A percentile compares a stretch with the other conserved stretches of the same genome.
phyloP scores from a whole-genome alignment of 176 grass and related monocot species.

The sorghum (Sorghum bicolor) region DNA sequence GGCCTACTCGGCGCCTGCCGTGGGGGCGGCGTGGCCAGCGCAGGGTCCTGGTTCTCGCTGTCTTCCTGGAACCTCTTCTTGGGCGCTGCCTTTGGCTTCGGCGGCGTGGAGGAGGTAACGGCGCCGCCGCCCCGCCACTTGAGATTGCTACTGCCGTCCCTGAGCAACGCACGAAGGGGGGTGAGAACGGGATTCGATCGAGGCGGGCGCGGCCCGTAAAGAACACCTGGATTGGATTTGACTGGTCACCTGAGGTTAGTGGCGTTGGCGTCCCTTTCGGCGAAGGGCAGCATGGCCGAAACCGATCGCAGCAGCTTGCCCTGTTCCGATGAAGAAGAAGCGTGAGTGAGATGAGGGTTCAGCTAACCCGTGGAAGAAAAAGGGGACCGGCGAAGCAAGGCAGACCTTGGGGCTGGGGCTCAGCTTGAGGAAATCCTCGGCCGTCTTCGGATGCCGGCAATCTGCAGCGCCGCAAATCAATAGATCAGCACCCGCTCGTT shows the following conservation, averaged over 20 bases:
- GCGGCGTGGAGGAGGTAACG: constrained; percentile 28
- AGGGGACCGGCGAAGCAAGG: not conserved
- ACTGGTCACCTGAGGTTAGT: constrained; percentile 45
- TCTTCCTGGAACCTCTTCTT: constrained; percentile 63
- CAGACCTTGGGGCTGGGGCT: constrained; percentile 70
- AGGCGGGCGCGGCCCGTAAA: not conserved
- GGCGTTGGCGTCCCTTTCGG: constrained; percentile 47
- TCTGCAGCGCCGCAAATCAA: constrained; percentile 39
- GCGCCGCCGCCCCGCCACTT: constrained; percentile 58
- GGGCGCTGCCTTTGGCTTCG: constrained; percentile 40
- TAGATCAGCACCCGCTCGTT: not conserved
- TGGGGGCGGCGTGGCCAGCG: constrained; percentile 45
- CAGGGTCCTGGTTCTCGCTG: constrained; percentile 83
- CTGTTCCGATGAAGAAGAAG: constrained; percentile 36
- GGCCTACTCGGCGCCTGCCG: constrained; percentile 25
- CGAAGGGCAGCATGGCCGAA: constrained; percentile 73
- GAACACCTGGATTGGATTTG: not conserved
- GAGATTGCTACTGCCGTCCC: constrained; percentile 52
- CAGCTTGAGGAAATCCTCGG: constrained; percentile 68
- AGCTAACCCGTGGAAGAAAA: not conserved
- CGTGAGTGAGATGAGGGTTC: constrained; percentile 8
- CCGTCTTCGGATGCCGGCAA: constrained; percentile 76
- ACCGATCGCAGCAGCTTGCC: constrained; percentile 70
- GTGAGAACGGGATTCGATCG: not conserved
- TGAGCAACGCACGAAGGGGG: constrained; percentile 12